These are phyloP conservation scores for Phylloporus sp. DNA, from an alignment of 768 basidiomycete species.

Conservation along the genomic window DNA sequence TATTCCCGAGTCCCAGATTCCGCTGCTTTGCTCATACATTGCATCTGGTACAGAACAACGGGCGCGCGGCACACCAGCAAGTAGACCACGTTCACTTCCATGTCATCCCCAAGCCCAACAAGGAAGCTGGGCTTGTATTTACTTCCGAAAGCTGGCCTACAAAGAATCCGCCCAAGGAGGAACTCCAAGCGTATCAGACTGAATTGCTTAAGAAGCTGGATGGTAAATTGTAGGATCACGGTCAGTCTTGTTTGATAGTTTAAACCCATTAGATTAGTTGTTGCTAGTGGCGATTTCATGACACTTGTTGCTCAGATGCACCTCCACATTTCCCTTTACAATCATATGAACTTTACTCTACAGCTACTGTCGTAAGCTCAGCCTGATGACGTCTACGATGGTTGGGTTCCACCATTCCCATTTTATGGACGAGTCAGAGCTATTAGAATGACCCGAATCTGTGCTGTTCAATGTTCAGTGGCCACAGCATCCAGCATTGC, in stretches of 20 bases:
- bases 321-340: too few species aligned
- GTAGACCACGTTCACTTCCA: constrained; percentile 93
- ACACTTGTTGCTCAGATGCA: too few species aligned
- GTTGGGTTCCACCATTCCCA: too few species aligned
- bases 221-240: constrained; percentile 14
- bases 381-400: too few species aligned
- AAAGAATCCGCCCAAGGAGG: constrained; percentile 15
- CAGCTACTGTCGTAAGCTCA: too few species aligned
- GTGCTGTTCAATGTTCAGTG: too few species aligned
- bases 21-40: too few species aligned
- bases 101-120: constrained; percentile 85
- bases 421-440: too few species aligned
- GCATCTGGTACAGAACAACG: constrained; percentile 53
- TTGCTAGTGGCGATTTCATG: too few species aligned
- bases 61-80: constrained; percentile 57
- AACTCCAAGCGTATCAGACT: constrained; percentile 20
- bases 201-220: constrained; percentile 18
- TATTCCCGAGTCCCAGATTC: neutral
- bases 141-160: constrained; percentile 50
- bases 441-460: too few species aligned
- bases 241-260: neutral
- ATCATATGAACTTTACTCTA: too few species aligned
- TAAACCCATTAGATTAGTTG: neutral
- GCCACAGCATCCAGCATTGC: too few species aligned
- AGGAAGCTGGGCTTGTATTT: constrained; percentile 68